phyloP scores from a whole-genome alignment of 148 eudicot genomes.

The Rhododendron mucronatum region DNA sequence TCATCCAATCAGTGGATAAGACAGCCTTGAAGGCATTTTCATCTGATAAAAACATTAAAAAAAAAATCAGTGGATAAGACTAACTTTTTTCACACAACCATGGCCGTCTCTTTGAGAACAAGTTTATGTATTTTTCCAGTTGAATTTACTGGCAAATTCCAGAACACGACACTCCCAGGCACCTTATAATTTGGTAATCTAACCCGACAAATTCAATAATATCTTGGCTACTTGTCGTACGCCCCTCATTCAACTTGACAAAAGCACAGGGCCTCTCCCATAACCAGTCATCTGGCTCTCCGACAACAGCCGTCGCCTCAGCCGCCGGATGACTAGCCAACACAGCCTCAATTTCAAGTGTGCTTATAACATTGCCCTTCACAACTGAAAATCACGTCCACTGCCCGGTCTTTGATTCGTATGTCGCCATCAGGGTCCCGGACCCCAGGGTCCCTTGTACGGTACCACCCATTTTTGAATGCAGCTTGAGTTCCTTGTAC shows the following conservation, averaged over 20 bases:
- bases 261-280: slow-evolving; percentile 35
- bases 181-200: slow-evolving; percentile 45
- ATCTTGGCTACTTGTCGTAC: slow-evolving; percentile 11
- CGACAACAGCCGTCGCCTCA: slow-evolving; percentile 26
- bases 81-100: not conserved
- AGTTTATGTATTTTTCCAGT: slow-evolving; percentile 70
- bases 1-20: no score
- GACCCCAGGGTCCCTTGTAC: slow-evolving; percentile 28
- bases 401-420: slow-evolving; percentile 22
- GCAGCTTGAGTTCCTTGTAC: slow-evolving; percentile 7
- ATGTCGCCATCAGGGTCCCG: slow-evolving; percentile 11
- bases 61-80: no score
- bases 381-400: slow-evolving; percentile 5
- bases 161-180: slow-evolving; percentile 43
- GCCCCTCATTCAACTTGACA: slow-evolving; percentile 28
- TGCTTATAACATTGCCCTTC: slow-evolving; percentile 19
- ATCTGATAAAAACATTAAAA: no score
- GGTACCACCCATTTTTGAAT: slow-evolving; percentile 33
- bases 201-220: slow-evolving; percentile 31
- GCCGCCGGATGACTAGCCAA: slow-evolving; percentile 25
- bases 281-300: not conserved
- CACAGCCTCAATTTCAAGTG: slow-evolving; percentile 31
- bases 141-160: slow-evolving; percentile 53
- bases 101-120: slow-evolving; percentile 47
- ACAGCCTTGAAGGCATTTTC: no score